Conservation (phyloP, 805 yeast genomes). For the Wickerhamiella slavikovae region DNA sequence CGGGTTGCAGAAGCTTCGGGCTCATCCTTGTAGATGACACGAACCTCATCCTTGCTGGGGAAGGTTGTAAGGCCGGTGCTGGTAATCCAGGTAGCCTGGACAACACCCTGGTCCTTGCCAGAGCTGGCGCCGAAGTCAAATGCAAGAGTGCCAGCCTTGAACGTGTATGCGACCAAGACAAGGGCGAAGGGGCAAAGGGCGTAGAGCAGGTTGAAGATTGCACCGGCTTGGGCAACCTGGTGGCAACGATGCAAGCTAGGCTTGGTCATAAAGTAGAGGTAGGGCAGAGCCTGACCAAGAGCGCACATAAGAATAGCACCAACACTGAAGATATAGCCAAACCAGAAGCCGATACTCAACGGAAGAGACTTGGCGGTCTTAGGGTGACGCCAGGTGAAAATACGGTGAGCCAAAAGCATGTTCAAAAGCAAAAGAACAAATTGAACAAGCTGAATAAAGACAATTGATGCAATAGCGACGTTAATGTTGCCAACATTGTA, state of each 20-base stretch:
- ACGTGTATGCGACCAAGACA: conserved; percentile 28
- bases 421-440: conserved; percentile 37
- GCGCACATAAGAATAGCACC: conserved; percentile 49
- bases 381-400: conserved; percentile 64
- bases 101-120: conserved; percentile 19
- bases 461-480: conserved; percentile 35
- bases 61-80: conserved; percentile 37
- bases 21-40: conserved; percentile 22
- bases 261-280: conserved; percentile 30
- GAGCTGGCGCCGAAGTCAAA: conserved; percentile 8
- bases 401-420: conserved; percentile 46
- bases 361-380: conserved; percentile 33
- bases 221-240: conserved; percentile 32
- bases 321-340: conserved; percentile 30
- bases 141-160: conserved; percentile 31
- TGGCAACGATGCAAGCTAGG: conserved; percentile 29
- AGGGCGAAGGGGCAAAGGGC: conserved; percentile 32
- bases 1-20: conserved; percentile 27
- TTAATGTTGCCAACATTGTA: conserved; percentile 24
- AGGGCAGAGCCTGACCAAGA: conserved; percentile 40
- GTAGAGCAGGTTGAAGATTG: conserved; percentile 27
- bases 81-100: conserved; percentile 64
- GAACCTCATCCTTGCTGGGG: conserved; percentile 30
- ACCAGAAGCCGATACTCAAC: conserved; percentile 27
- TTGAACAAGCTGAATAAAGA: conserved; percentile 35